Evolutionary conservation across 495 filamentous ascomycete species (phyloP).

Genomic region (Terfezia claveryi): DNA sequence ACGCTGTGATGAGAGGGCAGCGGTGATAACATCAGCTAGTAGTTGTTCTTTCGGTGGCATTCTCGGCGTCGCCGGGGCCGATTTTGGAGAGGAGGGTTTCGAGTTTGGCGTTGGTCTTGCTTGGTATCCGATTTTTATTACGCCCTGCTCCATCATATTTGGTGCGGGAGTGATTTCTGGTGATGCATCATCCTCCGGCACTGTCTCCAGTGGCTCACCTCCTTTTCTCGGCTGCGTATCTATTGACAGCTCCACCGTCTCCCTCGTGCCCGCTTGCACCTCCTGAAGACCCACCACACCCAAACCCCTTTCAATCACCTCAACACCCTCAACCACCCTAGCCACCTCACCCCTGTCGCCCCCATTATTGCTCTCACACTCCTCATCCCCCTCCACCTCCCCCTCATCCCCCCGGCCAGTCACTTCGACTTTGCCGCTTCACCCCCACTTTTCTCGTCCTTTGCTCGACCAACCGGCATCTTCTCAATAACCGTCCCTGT

Average conservation of each 20-base stretch:
- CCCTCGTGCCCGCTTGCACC: not conserved
- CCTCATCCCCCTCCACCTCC: not conserved
- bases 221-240: not conserved
- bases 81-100: not conserved
- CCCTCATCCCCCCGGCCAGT: slow-evolving; percentile 1
- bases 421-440: no score
- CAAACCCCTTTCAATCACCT: not conserved
- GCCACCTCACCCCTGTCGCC: not conserved
- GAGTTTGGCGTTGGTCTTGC: not conserved
- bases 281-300: not conserved
- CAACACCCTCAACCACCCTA: not conserved
- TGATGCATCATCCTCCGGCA: no score
- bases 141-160: not conserved
- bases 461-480: no score
- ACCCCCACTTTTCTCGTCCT: no score
- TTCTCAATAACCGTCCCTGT: no score
- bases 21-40: not conserved
- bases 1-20: no score
- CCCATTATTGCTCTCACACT: not conserved
- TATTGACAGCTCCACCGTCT: not conserved
- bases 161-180: not conserved
- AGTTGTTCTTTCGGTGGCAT: not conserved
- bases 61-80: not conserved
- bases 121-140: not conserved
- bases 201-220: not conserved